Conservation (phyloP, 495 filamentous ascomycete genomes). For the Aspergillus homomorphus region DNA sequence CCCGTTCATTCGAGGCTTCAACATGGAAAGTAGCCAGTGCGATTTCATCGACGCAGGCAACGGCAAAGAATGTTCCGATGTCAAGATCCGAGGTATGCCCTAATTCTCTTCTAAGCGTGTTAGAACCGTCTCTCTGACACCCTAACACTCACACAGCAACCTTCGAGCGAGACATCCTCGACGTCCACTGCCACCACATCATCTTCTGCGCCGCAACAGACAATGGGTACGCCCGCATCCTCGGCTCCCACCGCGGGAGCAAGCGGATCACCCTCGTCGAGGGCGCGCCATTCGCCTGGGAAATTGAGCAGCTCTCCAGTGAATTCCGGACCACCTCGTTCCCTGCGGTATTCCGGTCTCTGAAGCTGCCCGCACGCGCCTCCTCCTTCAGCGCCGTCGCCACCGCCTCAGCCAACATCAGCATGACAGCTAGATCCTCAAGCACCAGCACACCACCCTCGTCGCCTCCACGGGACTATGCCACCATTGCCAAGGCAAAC, state of each 20-base stretch:
- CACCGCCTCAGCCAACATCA: constrained; percentile 2
- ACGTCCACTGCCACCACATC: constrained; percentile 27
- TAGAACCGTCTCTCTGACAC: background rate
- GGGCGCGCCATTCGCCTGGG: constrained; percentile 26
- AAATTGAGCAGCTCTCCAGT: constrained; percentile 20
- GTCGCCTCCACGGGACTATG: background rate
- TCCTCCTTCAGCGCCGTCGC: constrained; percentile 17
- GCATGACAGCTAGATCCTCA: constrained; percentile 16
- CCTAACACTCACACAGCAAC: constrained; percentile 14
- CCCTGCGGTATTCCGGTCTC: constrained; percentile 23
- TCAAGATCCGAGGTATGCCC: constrained; percentile 28
- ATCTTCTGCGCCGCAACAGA: constrained; percentile 31
- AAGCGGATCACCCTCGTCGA: constrained; percentile 27
- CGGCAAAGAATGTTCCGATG: constrained; percentile 35
- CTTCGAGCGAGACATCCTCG: constrained; percentile 21
- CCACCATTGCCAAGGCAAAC: constrained; percentile 2
- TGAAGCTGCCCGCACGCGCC: constrained; percentile 15
- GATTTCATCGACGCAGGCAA: constrained; percentile 34
- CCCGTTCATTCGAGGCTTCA: constrained; percentile 32
- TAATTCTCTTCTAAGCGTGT: background rate
- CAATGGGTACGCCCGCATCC: constrained; percentile 30
- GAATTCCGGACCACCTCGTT: constrained; percentile 24
- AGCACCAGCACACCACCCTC: constrained; percentile 9
- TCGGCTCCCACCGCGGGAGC: constrained; percentile 20
- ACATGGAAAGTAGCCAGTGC: constrained; percentile 26